These are phyloP conservation scores for Saccharum hybrid DNA, from an alignment of 202 grass and related monocot species.

Conservation along the genomic window DNA sequence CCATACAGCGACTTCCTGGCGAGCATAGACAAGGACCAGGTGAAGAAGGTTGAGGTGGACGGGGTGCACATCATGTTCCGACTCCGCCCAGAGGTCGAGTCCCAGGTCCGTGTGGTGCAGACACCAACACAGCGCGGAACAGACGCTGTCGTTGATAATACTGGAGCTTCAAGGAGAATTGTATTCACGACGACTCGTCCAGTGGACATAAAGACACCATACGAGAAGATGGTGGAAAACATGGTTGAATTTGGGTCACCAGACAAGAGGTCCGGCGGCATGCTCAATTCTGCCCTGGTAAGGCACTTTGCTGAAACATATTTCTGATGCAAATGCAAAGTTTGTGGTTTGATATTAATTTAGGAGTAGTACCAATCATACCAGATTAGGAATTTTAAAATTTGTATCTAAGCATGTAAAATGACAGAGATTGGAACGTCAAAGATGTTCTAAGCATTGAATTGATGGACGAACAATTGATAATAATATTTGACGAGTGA, in stretches of 20 bases:
- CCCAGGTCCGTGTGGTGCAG: conserved; percentile 34
- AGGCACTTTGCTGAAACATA: conserved; percentile 29
- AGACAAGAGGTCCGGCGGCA: conserved; percentile 81
- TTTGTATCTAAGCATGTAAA: conserved; percentile 11
- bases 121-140: conserved; percentile 30
- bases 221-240: conserved; percentile 99
- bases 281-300: conserved; percentile 94
- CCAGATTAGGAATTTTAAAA: not conserved
- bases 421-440: not conserved
- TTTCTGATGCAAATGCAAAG: conserved; percentile 9
- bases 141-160: conserved; percentile 46
- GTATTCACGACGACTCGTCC: conserved; percentile 86
- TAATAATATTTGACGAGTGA: not conserved
- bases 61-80: conserved; percentile 96
- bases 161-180: conserved; percentile 63
- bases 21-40: conserved; percentile 84
- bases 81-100: conserved; percentile 68
- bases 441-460: conserved; percentile 10
- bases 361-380: not conserved
- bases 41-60: conserved; percentile 96
- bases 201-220: conserved; percentile 91
- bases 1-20: conserved; percentile 92
- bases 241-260: conserved; percentile 95
- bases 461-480: not conserved
- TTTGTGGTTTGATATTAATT: not conserved